These are phyloP conservation scores for Notholithocarpus densiflorus DNA, from an alignment of 306 rosid genomes.

Conservation along the genomic window DNA sequence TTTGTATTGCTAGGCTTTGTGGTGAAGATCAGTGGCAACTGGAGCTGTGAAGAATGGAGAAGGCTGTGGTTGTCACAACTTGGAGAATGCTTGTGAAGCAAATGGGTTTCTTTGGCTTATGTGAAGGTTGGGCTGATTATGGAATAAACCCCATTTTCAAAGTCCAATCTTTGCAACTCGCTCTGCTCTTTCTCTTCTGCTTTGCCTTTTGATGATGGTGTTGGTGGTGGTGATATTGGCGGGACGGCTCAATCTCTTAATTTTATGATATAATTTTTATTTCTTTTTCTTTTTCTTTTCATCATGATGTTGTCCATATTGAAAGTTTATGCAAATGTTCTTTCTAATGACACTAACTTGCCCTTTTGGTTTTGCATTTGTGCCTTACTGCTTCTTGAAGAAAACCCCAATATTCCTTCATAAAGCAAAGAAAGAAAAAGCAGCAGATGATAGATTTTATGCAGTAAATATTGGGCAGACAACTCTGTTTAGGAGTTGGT, in stretches of 20 bases:
- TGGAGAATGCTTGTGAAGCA: slow-evolving; percentile 15
- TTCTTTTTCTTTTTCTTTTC: slow-evolving; percentile 1
- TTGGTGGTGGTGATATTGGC: slow-evolving; percentile 77
- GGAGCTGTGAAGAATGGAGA: slow-evolving; percentile 23
- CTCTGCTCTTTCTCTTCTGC: slow-evolving; percentile 19
- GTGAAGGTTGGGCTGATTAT: slow-evolving; percentile 22
- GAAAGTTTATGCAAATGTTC: slow-evolving; percentile 30
- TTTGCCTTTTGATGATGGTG: slow-evolving; percentile 38
- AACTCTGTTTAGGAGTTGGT: slow-evolving; percentile 44
- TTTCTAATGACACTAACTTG: slow-evolving; percentile 25
- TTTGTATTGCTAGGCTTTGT: slow-evolving; percentile 18
- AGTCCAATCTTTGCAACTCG: slow-evolving; percentile 25
- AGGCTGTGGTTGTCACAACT: slow-evolving; percentile 8
- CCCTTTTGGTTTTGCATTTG: slow-evolving; percentile 23
- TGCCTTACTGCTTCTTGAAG: slow-evolving; percentile 20
- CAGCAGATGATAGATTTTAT: slow-evolving; percentile 24
- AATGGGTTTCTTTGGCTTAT: slow-evolving; percentile 22
- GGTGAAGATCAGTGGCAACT: slow-evolving; percentile 8
- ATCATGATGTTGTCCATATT: slow-evolving; percentile 31
- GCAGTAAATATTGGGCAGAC: slow-evolving; percentile 43
- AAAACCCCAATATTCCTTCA: slow-evolving; percentile 27
- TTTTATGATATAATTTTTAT: slow-evolving; percentile 25
- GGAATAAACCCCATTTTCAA: slow-evolving; percentile 23
- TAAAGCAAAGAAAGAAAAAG: slow-evolving; percentile 20
- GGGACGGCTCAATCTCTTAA: slow-evolving; percentile 83